Base-by-base conservation (phyloP, 2,329 filamentous ascomycete genomes). In the Beauveria australis region DNA sequence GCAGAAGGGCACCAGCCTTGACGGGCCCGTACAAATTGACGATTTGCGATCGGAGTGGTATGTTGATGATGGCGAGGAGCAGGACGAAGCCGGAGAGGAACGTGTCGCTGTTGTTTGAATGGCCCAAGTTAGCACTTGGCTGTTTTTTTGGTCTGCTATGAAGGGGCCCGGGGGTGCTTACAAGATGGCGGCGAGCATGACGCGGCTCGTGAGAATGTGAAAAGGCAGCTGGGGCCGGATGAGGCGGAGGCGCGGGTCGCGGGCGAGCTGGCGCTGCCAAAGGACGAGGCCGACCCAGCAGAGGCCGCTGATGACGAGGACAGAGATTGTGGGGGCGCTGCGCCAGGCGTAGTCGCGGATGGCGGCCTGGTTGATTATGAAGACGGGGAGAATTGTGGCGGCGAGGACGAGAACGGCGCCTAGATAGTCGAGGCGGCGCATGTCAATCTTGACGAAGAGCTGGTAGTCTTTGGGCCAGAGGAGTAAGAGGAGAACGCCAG, bases 1-100 rank as follows among this genome's bases (percentile, higher is more conserved):
- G 65, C 8, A 68, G 61, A 18, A 67, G 56, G 19, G 64, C 61
- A 10, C 66, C 66, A 30, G 66, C 61, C 53, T 64, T 66, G n/a
- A 67, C 64, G 19, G 64, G 63, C 7, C 62, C 61, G 57, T 67
- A 65, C 8, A 64, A 40, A 47, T 68, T 66, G 26, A 65, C 65
- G 24, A 68, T 65, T 53, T 68, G 63, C 12, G 65, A 61, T 18
- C 66, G 63, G 18, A 68, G 61, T 14, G 65, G 65, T n/a, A 68
- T 61, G 43, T 67, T 66, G 59, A 68, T 62, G 22, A 68, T 62
- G 33, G 57, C 57, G 5, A 67, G 51, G 5, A 65, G 57, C 40
- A 68, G 60, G 37, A 65, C 62, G 41, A 68, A 68, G 5, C 66
- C 66, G 9, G 63, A 63, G 2, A 65, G 51, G 18, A 66, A 58